Base-by-base conservation (phyloP, 768 basidiomycete genomes). In the Pholiota microspora region DNA sequence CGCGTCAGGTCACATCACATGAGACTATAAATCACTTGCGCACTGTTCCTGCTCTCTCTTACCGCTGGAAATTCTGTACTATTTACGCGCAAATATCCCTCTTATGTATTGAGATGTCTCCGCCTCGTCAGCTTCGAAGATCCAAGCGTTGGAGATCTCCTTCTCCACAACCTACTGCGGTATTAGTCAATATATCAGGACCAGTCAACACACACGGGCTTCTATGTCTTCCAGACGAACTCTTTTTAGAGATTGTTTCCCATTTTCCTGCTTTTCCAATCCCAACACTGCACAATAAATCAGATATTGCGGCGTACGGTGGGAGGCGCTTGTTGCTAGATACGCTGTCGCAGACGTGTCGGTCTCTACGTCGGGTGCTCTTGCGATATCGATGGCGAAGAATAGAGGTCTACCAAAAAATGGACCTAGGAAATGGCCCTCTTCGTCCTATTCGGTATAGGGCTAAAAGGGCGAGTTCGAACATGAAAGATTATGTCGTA, bases 351-450 rank as follows among this genome's bases (percentile, higher is more conserved):
- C 52, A 57, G 25, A 54, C 62, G 13, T 63, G 60, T 32, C 53
- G 56, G 13, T 34, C 50, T 6, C 45, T 61, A 10, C 60, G 58
- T 7, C 48, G 34, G 2, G 8, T 62, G 10, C 53, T 55, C 31
- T 32, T 61, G 28, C 36, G 29, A 18, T 45, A 54, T 12, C 49
- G 50, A 4, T 61, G 62, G 60, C 45, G 59, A 29, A 54, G 56
- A 8, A 54, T 61, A n/a, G 62, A 61, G 46, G 56, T 61, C 21
- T 49, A 53, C 21, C 24, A 36, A 3, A 31, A 27, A 23, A 47
- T 58, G 45, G 25, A 49, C 10, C 47, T 51, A 21, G 27, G 23
- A 2, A 46, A 46, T 2, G 16, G 52, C 27, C n/a, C 29, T 42
- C 25, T 42, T 53, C 15, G 27, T 12, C 6, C 6, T 6, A 31